Base-by-base conservation (phyloP, 1,284 basidiomycete species). In the Cryptococcus floricola region DNA sequence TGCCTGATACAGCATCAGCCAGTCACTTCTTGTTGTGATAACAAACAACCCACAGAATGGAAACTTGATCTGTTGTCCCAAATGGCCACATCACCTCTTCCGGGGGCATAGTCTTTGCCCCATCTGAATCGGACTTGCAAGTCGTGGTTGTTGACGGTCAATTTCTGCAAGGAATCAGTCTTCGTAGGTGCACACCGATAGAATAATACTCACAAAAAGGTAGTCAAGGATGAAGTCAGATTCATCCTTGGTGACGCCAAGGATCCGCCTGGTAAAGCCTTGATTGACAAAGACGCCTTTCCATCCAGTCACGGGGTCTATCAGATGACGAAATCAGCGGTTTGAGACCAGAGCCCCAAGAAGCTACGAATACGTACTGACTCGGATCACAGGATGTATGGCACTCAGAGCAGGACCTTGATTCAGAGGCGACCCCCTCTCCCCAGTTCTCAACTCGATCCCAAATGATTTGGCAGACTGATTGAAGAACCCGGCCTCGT, bases 221-320 rank as follows among this genome's bases (percentile, higher is more conserved):
- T 73, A 70, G 34, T 69, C 58, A 27, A 68, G 52, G 25, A 71
- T 52, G 48, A 65, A 49, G 46, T 83, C 81, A 19, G 81, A 83
- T 73, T 87, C 86, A 57, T 86, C 84, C 8, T 74, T 76, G 8
- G 78, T 77, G 28, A 87, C 77, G 61, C 83, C 85, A 34, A 83
- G 68, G 65, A 88, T 85, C 16, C 82, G 80, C 48, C 77, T 80
- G 2, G 83, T 85, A 74, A 87, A 87, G 73, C 73, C 76, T 47
- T 71, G 69, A 77, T 87, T 86, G 56, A 87, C 83, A 62, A 83
- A 87, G 28, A 87, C 71, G 1, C 78, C 75, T 80, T 88, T 87
- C 84, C 84, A 87, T n/a, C 86, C 86, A 0, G 87, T 88, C 1
- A 79, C 81, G 10, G 86, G 54, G 37, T 51, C 39, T 34, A 48